Conservation (phyloP, 768 basidiomycete genomes). For the Rhodotorula graminis region DNA sequence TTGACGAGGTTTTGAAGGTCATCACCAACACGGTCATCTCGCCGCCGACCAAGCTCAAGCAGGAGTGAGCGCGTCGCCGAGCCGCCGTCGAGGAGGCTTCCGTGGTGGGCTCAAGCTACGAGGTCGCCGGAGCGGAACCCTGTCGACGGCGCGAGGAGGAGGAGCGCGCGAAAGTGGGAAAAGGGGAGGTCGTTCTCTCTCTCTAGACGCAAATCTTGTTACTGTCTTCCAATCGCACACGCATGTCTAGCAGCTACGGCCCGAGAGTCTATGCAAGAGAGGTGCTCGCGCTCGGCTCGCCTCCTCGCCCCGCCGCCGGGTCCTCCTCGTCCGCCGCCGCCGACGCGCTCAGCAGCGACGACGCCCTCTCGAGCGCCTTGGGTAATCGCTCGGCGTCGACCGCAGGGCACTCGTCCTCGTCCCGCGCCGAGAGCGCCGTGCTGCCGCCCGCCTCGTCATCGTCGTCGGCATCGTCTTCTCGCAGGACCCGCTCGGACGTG, state of each 20-base stretch:
- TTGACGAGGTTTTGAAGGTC: constrained; percentile 87
- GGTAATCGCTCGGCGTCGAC: background rate
- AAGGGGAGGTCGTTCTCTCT: too few relatives aligned
- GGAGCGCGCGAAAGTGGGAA: too few relatives aligned
- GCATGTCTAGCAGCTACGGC: background rate
- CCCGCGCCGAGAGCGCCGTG: background rate
- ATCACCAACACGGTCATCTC: constrained; percentile 15
- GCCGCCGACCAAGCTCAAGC: constrained; percentile 4
- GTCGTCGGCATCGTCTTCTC: constrained; percentile 16
- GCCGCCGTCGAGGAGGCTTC: too few relatives aligned
- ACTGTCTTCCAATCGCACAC: background rate
- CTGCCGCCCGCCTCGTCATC: constrained; percentile 3
- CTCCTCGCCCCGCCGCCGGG: too few relatives aligned
- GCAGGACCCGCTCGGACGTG: constrained; percentile 4
- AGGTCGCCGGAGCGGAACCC: too few relatives aligned
- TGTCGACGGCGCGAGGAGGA: too few relatives aligned
- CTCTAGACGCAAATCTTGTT: background rate
- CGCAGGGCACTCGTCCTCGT: too few relatives aligned
- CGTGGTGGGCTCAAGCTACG: too few relatives aligned
- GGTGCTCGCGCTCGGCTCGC: too few relatives aligned
- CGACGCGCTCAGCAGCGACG: too few relatives aligned
- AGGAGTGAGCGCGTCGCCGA: background rate
- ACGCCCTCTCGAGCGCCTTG: background rate
- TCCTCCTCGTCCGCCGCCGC: background rate
- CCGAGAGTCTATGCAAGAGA: background rate